Base-by-base conservation (phyloP, 2,329 filamentous ascomycete genomes). In the Pseudomassariella vexata region DNA sequence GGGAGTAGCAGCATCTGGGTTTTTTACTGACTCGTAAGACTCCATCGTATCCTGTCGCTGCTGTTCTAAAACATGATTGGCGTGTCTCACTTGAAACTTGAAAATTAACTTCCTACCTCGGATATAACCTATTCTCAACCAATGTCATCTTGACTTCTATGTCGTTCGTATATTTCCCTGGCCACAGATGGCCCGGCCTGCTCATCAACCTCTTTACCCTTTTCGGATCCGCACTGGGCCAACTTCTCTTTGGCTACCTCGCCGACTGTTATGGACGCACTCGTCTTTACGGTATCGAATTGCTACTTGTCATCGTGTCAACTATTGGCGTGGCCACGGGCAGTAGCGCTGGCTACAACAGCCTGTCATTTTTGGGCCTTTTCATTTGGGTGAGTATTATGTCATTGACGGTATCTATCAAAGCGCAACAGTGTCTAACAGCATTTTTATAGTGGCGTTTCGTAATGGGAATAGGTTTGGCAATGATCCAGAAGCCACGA, bases 321-420 rank as follows among this genome's bases (percentile, higher is more conserved):
- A 75, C 70, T n/a, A 68, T 74, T 38, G 70, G 70, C 7, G 65
- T 72, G 3, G 68, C 67, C n/a, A 71, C 68, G 0, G n/a, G n/a
- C n/a, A 67, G 63, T 33, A 71, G 64, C 36, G 60, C 60, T 41
- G 68, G 68, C 19, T 68, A 66, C 42, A 53, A 58, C 24, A 65
- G 69, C 40, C 56, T 73, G 44, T 66, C 62, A 6, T 73, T 72
- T 35, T 48, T 72, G 2, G 66, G 58, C 9, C 52, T 72, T 5
- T 73, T 72, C 38, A 61, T 61, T 23, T 72, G 65, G 65, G 60
- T 63, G 37, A 31, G 56, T 40, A 15, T 10, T 12, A 11, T 14
- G 10, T n/a, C n/a, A n/a, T n/a, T n/a, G n/a, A n/a, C n/a, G n/a
- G n/a, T n/a, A n/a, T n/a, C n/a, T n/a, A n/a, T n/a, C n/a, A n/a